Evolutionary conservation across 768 basidiomycete species (phyloP), one percentile per base, ranked within the genome.

Genomic region (Auricularia auricula-judae): DNA sequence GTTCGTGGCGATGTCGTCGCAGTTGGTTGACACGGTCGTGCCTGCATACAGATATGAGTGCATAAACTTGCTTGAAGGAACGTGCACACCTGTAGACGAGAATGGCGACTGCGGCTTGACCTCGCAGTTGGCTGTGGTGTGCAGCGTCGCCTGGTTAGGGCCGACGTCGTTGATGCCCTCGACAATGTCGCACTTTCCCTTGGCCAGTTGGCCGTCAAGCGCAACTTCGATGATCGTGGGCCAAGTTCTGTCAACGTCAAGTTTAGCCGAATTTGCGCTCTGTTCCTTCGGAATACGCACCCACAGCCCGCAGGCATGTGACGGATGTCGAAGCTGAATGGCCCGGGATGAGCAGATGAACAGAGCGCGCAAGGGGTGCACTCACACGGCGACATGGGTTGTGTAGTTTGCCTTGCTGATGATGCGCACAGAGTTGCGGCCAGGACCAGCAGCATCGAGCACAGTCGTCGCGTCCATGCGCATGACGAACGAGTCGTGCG

Each of bases 231-330:
- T 51, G 78, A 70, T 14, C 79, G 84, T 84, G 5, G 85, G 83
- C 83, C 83, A 84, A 23, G 77, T 78, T 33, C 69, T 70, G 63
- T 61, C 62, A 59, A 7, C 53, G 29, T 29, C 56, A 33, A 59
- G 12, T 47, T 16, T 61, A 62, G 10, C 39, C 14, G 61, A 16
- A 51, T 47, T 34, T n/a, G 39, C 21, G 59, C 64, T 34, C 66
- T 70, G 18, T 29, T 33, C 61, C 36, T 43, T 47, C 4, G 36
- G n/a, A 1, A 51, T 51, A 73, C 79, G 64, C 62, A 81, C 81
- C 79, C 82, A 70, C 83, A 84, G 7, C 84, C 84, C 67, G 82
- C 75, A 11, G 85, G 85, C 82, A 86, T 86, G 69, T 86, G 84
- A 21, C 76, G 72, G 61, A 85, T 67, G 68, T 85, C 79, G 66